Evolutionary conservation across 1,284 basidiomycete genomes (phyloP).

Genomic region (Cryptococcus sp.): DNA sequence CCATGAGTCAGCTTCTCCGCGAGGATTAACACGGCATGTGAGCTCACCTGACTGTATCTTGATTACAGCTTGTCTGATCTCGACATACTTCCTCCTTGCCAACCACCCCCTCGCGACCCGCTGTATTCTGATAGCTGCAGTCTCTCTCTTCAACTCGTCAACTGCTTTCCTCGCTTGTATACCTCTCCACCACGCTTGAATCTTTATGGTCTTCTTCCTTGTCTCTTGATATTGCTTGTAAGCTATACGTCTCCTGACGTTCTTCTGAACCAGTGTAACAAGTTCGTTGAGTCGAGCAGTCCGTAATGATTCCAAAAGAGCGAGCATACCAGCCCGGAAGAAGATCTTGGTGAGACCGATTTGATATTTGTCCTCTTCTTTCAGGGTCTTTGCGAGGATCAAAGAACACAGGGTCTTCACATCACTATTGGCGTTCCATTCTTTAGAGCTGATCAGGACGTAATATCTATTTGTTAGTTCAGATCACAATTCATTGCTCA

Average conservation of each 20-base stretch:
- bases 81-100: constrained; percentile 66
- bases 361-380: constrained; percentile 94
- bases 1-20: constrained; percentile 1
- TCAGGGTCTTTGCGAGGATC: constrained; percentile 81
- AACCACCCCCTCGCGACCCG: constrained; percentile 65
- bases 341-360: constrained; percentile 97
- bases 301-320: constrained; percentile 87
- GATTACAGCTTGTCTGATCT: constrained; percentile 62
- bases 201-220: constrained; percentile 68
- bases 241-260: constrained; percentile 80
- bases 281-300: constrained; percentile 81
- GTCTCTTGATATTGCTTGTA: constrained; percentile 73
- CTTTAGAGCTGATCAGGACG: constrained; percentile 82
- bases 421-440: constrained; percentile 71
- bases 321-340: constrained; percentile 98
- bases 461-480: constrained; percentile 66
- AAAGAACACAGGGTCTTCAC: constrained; percentile 75
- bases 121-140: constrained; percentile 74
- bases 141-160: constrained; percentile 65
- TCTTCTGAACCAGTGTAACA: constrained; percentile 96
- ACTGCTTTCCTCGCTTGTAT: constrained; percentile 71
- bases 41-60: constrained; percentile 79
- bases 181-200: constrained; percentile 93
- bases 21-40: not conserved
- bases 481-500: constrained; percentile 44